Percentiles rank a stretch among this genome's conserved stretches.
Evolutionary conservation across 1,284 basidiomycete genomes (phyloP).

Genomic region (Phenoliferia sp.): DNA sequence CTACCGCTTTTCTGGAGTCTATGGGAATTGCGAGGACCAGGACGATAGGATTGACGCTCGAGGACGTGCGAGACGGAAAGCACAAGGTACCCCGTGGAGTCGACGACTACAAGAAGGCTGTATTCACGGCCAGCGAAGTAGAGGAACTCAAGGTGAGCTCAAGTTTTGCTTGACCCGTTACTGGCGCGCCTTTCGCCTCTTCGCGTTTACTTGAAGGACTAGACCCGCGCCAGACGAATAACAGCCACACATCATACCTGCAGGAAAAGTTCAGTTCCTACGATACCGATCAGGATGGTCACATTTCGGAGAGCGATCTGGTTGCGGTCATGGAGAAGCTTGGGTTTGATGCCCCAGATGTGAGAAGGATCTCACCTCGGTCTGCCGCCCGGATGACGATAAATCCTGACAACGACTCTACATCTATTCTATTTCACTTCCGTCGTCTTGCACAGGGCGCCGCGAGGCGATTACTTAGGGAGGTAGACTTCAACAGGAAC

Average conservation of each 20-base stretch:
- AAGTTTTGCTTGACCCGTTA: not conserved
- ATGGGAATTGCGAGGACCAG: conserved; percentile 41
- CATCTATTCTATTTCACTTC: not conserved
- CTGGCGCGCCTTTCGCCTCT: too few species aligned
- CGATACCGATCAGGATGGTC: conserved; percentile 27
- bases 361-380: too few species aligned
- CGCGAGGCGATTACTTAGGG: conserved; percentile 13
- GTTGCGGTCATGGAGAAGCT: conserved; percentile 13
- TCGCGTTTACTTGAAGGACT: too few species aligned
- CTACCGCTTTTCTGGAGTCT: conserved; percentile 44
- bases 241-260: too few species aligned
- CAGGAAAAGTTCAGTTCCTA: conserved; percentile 21
- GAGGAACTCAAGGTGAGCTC: conserved; percentile 8
- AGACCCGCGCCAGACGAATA: too few species aligned
- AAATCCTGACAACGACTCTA: too few species aligned
- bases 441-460: not conserved
- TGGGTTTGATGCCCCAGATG: conserved; percentile 16
- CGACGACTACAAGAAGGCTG: conserved; percentile 19
- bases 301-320: conserved; percentile 19
- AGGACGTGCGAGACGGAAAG: conserved; percentile 34
- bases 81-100: conserved; percentile 17
- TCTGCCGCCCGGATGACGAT: too few species aligned
- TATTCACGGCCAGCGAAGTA: conserved; percentile 32
- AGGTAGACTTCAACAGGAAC: conserved; percentile 30
- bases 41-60: conserved; percentile 23